These are phyloP conservation scores for Phaseolus coccineus DNA, from an alignment of 331 rosid species.

Conservation along the genomic window DNA sequence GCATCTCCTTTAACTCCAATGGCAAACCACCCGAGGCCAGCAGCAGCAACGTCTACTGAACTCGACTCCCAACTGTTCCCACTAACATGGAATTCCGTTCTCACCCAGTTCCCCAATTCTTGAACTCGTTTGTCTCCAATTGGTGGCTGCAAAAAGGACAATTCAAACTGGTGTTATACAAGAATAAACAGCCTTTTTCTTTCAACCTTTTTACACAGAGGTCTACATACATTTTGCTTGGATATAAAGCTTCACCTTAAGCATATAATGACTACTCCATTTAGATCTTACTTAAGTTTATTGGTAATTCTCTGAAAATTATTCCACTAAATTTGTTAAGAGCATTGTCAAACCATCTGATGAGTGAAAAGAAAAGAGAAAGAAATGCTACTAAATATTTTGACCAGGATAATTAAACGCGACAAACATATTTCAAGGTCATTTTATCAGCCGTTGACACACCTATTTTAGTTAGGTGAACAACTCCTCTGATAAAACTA, in stretches of 20 bases:
- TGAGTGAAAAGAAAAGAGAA: neutral
- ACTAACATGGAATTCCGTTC: conserved; percentile 64
- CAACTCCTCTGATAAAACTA: neutral
- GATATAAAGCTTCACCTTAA: conserved; percentile 2
- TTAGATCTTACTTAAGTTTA: conserved; percentile 16
- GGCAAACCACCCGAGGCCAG: conserved; percentile 97
- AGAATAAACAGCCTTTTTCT: conserved; percentile 12
- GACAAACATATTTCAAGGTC: conserved; percentile 15
- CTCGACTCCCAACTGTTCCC: conserved; percentile 95
- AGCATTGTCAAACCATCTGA: neutral
- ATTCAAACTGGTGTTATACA: conserved; percentile 24
- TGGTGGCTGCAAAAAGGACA: conserved; percentile 77
- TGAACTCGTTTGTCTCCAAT: conserved; percentile 69
- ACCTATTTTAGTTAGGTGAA: neutral
- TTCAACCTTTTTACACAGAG: conserved; percentile 5
- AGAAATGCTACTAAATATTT: neutral
- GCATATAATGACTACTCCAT: conserved; percentile 17
- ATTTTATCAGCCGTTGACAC: neutral
- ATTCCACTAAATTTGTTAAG: neutral
- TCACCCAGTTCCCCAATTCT: conserved; percentile 86
- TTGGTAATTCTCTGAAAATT: conserved; percentile 11
- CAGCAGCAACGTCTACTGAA: conserved; percentile 78
- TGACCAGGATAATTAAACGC: neutral
- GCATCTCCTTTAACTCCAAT: conserved; percentile 94
- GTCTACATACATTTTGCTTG: conserved; percentile 2